Conservation (phyloP, 2,329 filamentous ascomycete genomes). For the Epichloe sylvatica region DNA sequence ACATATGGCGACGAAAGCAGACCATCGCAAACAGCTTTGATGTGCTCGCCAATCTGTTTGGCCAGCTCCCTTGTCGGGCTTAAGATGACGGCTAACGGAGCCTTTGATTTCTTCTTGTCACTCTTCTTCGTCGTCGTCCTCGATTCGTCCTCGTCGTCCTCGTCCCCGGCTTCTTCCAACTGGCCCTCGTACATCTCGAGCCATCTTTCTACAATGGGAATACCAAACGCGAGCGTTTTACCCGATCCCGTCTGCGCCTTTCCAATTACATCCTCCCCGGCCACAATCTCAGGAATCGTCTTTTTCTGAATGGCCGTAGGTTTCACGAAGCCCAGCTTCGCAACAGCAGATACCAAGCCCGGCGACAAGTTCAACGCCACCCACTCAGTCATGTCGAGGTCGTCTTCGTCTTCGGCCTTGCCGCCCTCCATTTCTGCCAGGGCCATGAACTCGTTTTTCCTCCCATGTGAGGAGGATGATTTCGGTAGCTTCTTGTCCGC, state of each 20-base stretch:
- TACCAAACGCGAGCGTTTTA: constrained; percentile 88
- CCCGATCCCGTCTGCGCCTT: constrained; percentile 95
- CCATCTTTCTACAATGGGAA: constrained; percentile 81
- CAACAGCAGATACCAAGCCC: constrained; percentile 56
- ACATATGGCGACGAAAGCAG: constrained; percentile 52
- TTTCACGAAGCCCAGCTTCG: constrained; percentile 63
- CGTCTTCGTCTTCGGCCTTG: constrained; percentile 45
- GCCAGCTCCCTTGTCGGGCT: constrained; percentile 89
- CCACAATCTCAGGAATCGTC: constrained; percentile 68
- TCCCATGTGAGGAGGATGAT: constrained; percentile 23
- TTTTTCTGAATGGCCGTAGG: constrained; percentile 72
- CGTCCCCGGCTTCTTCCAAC: constrained; percentile 15
- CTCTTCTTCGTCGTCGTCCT: constrained; percentile 1
- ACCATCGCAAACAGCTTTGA: constrained; percentile 56
- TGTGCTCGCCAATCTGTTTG: constrained; percentile 76
- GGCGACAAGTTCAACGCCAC: constrained; percentile 57
- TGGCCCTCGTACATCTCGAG: constrained; percentile 35
- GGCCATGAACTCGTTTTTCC: constrained; percentile 36
- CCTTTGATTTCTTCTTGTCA: constrained; percentile 17
- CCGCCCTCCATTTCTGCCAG: constrained; percentile 37
- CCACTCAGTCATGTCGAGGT: constrained; percentile 66
- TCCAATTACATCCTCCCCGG: constrained; percentile 77
- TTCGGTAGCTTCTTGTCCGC: constrained; percentile 22
- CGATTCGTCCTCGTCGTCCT: not conserved
- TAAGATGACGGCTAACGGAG: constrained; percentile 64